Evolutionary conservation across 169 alveolate genomes (phyloP).

Genomic region (Miamiensis avidus): DNA sequence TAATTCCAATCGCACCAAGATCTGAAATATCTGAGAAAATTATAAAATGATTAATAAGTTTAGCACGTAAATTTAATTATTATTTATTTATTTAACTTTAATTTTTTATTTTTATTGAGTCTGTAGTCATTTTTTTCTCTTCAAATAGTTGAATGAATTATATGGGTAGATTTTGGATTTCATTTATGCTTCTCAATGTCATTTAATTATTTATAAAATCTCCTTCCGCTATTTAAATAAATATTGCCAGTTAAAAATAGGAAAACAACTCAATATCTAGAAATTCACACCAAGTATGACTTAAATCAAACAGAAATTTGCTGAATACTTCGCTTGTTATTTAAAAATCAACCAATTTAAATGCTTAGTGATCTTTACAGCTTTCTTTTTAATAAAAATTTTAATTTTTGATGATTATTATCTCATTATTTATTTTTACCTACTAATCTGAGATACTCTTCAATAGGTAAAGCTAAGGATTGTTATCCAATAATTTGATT

Average conservation of each 20-base stretch:
- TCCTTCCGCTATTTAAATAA: slow-evolving; percentile 24
- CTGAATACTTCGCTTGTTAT: slow-evolving; percentile 33
- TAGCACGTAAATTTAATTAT: no score
- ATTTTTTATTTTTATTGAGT: slow-evolving; percentile 18
- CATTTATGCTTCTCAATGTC: slow-evolving; percentile 6
- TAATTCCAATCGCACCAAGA: slow-evolving; percentile 54
- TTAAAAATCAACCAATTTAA: slow-evolving; percentile 17
- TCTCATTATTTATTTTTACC: not conserved
- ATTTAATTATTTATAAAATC: slow-evolving; percentile 1
- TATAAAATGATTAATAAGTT: no score
- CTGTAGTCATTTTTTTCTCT: slow-evolving; percentile 12
- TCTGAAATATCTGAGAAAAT: slow-evolving; percentile 18
- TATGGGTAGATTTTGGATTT: slow-evolving; percentile 15
- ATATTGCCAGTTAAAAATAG: slow-evolving; percentile 16
- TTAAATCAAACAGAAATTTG: slow-evolving; percentile 45
- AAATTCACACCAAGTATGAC: slow-evolving; percentile 38
- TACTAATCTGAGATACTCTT: not conserved
- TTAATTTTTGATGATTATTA: no score
- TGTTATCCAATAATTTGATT: slow-evolving; percentile 11
- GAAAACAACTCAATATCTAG: slow-evolving; percentile 35
- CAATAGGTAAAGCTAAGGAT: not conserved
- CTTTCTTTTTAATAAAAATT: not conserved
- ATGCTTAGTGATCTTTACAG: slow-evolving; percentile 34
- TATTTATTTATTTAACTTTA: no score
- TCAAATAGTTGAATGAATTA: slow-evolving; percentile 20